A percentile compares a stretch with the other conserved stretches of the same genome.
Evolutionary conservation across 176 grass and related monocot species (phyloP).

Genomic region (Neostapfia colusana): DNA sequence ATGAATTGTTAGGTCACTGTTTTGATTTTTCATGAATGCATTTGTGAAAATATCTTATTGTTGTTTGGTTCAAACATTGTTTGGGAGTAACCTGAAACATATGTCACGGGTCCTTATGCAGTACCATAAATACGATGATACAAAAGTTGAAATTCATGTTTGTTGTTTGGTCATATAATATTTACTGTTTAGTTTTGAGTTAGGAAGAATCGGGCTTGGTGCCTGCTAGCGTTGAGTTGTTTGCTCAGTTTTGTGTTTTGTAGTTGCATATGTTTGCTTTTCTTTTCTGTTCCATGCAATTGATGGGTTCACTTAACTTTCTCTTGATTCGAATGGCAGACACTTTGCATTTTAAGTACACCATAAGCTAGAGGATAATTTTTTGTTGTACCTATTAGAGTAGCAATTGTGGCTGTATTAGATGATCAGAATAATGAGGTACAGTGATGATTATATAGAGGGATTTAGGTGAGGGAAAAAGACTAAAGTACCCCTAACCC

Average conservation of each 20-base stretch:
- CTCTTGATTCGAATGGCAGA: conserved; percentile 7
- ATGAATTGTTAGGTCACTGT: background rate
- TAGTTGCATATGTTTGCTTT: background rate
- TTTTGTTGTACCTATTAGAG: too few species aligned
- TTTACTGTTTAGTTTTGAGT: background rate
- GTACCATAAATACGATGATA: background rate
- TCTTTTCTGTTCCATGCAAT: background rate
- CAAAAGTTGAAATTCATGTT: background rate
- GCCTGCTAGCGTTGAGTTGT: conserved; percentile 1
- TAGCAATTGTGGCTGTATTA: too few species aligned
- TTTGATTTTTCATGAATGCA: background rate
- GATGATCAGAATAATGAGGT: too few species aligned
- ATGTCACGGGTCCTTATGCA: background rate
- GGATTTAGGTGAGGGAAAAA: too few species aligned
- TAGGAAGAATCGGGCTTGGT: conserved; percentile 1
- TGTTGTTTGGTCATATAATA: background rate
- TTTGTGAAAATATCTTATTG: conserved; percentile 2
- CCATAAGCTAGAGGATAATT: background rate
- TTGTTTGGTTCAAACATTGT: background rate
- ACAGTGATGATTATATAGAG: too few species aligned
- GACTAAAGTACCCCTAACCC: too few species aligned
- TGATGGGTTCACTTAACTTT: conserved; percentile 17
- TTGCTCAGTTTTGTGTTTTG: background rate
- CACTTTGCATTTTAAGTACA: background rate
- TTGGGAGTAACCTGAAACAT: background rate